These are phyloP conservation scores for Jacaranda mimosifolia DNA, from an alignment of 257 asterid genomes.

Conservation along the genomic window DNA sequence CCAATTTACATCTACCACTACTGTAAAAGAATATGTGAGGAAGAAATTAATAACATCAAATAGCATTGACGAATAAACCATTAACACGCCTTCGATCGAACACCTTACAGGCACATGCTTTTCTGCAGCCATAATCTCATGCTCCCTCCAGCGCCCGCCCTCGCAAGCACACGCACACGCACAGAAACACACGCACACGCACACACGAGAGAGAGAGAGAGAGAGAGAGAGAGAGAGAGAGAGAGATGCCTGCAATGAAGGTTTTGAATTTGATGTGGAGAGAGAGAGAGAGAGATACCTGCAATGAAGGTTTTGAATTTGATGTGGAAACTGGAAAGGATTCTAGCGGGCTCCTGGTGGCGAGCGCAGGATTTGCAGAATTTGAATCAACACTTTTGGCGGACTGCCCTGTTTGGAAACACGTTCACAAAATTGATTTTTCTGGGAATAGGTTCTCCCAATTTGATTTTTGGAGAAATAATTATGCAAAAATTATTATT, in stretches of 20 bases:
- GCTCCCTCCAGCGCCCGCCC: not conserved
- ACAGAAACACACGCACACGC: no score
- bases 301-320: not conserved
- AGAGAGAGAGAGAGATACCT: no score
- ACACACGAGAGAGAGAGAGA: no score
- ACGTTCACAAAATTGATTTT: not conserved
- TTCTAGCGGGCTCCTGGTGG: not conserved
- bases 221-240: no score
- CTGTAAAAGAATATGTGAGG: not conserved
- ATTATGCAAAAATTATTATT: no score
- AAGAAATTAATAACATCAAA: not conserved
- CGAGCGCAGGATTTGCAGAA: not conserved
- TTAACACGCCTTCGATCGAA: not conserved
- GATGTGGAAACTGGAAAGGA: not conserved
- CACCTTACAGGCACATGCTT: not conserved
- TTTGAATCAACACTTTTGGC: not conserved
- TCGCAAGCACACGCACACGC: no score
- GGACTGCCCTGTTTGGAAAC: not conserved
- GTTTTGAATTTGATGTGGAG: not conserved
- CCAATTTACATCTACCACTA: not conserved
- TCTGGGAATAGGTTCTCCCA: not conserved
- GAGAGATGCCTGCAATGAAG: not conserved
- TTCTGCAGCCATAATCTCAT: not conserved
- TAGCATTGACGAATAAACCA: not conserved
- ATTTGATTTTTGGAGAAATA: not conserved